phyloP scores from a whole-genome alignment of 306 rosid species.

The Benincasa hispida region DNA sequence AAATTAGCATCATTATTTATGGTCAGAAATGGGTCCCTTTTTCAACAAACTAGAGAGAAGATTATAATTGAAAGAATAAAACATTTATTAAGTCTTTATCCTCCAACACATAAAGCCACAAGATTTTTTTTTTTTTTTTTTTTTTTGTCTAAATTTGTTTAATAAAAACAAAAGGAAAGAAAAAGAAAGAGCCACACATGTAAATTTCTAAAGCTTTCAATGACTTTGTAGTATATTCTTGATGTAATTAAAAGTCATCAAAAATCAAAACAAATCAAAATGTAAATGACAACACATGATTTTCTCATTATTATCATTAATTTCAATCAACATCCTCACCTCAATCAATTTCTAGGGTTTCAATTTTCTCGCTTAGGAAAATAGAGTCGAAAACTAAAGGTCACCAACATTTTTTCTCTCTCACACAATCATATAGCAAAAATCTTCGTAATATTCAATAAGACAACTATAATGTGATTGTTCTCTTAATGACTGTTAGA shows the following conservation, averaged over 20 bases:
- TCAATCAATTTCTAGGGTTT: background rate
- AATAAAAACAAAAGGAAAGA: background rate
- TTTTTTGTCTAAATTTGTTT: background rate
- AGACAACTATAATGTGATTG: accelerated
- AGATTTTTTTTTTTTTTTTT: background rate
- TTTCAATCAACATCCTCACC: background rate
- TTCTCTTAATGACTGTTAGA: background rate
- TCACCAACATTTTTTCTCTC: background rate
- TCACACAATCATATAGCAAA: background rate
- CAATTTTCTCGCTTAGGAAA: background rate
- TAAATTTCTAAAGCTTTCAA: background rate
- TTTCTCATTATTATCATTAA: background rate
- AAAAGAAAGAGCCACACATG: background rate
- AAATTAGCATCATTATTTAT: background rate
- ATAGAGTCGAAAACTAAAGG: background rate
- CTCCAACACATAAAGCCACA: background rate
- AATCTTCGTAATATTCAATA: background rate
- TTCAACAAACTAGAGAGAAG: background rate
- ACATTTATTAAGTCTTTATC: background rate
- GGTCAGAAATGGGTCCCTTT: background rate
- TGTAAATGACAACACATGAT: background rate
- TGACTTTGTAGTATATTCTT: background rate
- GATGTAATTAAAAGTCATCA: background rate
- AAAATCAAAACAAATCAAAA: background rate
- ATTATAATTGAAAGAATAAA: background rate